Percentiles rank a stretch among this genome's conserved stretches.
Conservation (phyloP, 1,284 basidiomycete species). For the Garcileccinum viscosum region DNA sequence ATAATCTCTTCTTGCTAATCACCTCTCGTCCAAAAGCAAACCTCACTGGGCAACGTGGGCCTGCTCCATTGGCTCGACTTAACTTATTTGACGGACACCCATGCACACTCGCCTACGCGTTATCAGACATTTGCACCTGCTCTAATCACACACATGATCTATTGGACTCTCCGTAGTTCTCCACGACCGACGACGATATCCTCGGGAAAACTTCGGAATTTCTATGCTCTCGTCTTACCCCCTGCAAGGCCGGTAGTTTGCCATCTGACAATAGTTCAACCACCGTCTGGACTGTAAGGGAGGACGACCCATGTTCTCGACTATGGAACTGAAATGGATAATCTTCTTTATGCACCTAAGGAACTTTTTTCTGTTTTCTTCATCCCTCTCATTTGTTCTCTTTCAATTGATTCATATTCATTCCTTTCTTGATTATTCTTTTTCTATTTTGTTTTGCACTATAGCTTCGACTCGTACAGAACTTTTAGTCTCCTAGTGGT, state of each 20-base stretch:
- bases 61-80: conserved; percentile 15
- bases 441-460: conserved; percentile 40
- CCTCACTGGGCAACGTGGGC: conserved; percentile 12
- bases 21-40: conserved; percentile 24
- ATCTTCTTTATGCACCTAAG: conserved; percentile 34
- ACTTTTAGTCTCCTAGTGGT: conserved; percentile 27
- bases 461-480: conserved; percentile 27
- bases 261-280: conserved; percentile 10
- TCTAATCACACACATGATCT: conserved; percentile 36
- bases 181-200: conserved; percentile 39
- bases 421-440: conserved; percentile 38
- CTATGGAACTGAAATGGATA: conserved; percentile 37
- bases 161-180: conserved; percentile 16
- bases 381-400: neutral
- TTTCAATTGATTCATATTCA: neutral
- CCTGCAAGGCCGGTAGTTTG: conserved; percentile 15
- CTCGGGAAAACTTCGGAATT: conserved; percentile 24
- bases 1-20: conserved; percentile 29
- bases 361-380: conserved; percentile 16
- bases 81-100: conserved; percentile 39
- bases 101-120: conserved; percentile 27
- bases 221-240: conserved; percentile 28
- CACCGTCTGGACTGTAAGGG: conserved; percentile 3
- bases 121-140: conserved; percentile 24
- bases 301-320: conserved; percentile 19